Evolutionary conservation across 2,329 filamentous ascomycete species (phyloP), one percentile per base, ranked within the genome.

Genomic region (Paraphaeosphaeria sporulosa): DNA sequence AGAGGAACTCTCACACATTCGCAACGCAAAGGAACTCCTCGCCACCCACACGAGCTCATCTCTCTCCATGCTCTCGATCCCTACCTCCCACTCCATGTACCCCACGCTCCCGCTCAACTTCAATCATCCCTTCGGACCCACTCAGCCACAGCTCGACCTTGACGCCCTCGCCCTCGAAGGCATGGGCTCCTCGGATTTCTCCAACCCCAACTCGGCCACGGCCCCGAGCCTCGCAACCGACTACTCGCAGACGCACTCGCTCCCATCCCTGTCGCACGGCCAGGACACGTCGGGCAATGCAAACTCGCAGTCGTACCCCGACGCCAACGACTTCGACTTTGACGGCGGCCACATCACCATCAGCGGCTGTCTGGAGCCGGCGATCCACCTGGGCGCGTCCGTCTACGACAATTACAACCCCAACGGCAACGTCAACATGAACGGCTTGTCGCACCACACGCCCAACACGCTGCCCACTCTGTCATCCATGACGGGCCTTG

Each of bases 251-350:
- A 42, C 63, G 17, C 66, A 69, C 30, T 68, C 67, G 7, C 62
- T 73, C 2, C 62, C 69, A 1, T 64, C 63, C 36, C 59, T 71
- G 1, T 57, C 66, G 1, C 66, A 72, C n/a, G 62, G 57, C 15
- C 68, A 71, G 44, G 72, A 68, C 49, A 60, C 64, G 2, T 46
- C 60, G 4, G 36, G 38, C 8, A 57, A 59, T 7, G 12, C 30
- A 3, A 61, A 64, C 4, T 40, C 48, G 12, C 43, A 67, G 15
- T 59, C 66, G 7, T 68, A 60, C 23, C 62, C 61, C 23, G 65
- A 74, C 30, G 65, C 73, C 21, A 79, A 79, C 57, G 70, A 71
- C 13, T 77, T 80, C 62, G 78, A 81, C 63, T 81, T 81, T 69
- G 68, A 64, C 21, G 74, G 70, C 52, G 76, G 77, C 13, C 76